Evolutionary conservation across 2,329 filamentous ascomycete species (phyloP).

Genomic region (Penicillium verrucosum): DNA sequence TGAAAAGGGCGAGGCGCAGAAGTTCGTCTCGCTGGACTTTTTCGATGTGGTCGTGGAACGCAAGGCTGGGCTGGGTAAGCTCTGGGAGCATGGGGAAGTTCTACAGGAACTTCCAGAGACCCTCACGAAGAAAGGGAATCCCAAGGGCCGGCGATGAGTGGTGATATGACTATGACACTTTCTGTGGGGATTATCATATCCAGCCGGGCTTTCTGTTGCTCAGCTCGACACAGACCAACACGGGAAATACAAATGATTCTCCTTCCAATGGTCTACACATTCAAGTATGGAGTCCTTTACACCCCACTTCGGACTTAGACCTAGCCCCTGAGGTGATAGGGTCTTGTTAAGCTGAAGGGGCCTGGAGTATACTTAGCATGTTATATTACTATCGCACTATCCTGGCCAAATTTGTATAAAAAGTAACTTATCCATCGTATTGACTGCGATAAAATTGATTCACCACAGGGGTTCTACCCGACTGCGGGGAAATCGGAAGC

Average conservation of each 20-base stretch:
- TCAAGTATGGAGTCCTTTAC: background rate
- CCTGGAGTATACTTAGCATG: too few species aligned
- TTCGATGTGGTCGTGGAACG: constrained; percentile 73
- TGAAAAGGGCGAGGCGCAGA: constrained; percentile 47
- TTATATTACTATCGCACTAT: background rate
- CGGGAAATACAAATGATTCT: background rate
- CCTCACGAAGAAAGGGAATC: constrained; percentile 39
- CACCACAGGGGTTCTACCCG: background rate
- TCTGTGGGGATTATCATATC: background rate
- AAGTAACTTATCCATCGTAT: background rate
- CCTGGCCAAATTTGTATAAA: too few species aligned
- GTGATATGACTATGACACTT: background rate
- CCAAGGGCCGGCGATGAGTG: constrained; percentile 26
- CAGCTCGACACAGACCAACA: background rate
- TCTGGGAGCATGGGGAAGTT: constrained; percentile 59
- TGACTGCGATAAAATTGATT: background rate
- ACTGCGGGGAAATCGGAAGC: constrained; percentile 24
- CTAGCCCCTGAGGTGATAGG: too few species aligned
- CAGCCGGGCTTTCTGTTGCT: background rate
- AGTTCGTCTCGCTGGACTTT: constrained; percentile 62
- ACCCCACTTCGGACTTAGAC: background rate
- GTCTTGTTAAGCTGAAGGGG: too few species aligned
- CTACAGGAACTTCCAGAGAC: constrained; percentile 48
- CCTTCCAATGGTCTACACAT: background rate
- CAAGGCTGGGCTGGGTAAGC: constrained; percentile 66